These are phyloP conservation scores for Pythium monospermum DNA, from an alignment of 352 stramenopile species.

Conservation along the genomic window DNA sequence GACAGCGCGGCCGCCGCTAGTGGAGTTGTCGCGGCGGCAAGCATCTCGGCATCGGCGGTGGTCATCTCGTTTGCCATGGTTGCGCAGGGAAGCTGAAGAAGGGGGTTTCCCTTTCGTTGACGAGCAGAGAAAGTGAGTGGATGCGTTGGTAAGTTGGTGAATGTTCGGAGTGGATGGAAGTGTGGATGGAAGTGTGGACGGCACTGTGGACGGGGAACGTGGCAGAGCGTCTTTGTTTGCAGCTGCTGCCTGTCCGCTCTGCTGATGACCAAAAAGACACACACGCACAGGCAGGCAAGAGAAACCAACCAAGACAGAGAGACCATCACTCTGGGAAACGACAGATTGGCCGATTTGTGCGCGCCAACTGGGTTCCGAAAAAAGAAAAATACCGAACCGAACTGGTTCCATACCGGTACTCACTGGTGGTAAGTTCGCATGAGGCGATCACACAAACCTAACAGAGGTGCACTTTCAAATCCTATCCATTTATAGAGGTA, in stretches of 20 bases:
- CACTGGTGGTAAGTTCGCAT: too few species aligned
- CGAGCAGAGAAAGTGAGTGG: not conserved
- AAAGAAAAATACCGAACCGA: not conserved
- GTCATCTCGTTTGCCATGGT: not conserved
- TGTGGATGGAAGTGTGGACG: not conserved
- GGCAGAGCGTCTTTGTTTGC: too few species aligned
- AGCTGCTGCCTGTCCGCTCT: not conserved
- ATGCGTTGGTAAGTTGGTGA: too few species aligned
- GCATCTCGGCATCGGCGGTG: not conserved
- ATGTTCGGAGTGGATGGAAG: too few species aligned
- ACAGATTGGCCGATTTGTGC: not conserved
- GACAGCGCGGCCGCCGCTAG: not conserved
- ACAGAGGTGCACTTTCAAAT: not conserved
- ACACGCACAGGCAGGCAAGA: not conserved
- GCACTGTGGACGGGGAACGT: not conserved
- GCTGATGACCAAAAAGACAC: not conserved
- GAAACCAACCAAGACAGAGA: not conserved
- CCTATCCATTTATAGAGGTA: not conserved
- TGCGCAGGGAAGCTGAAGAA: not conserved
- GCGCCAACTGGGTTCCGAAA: constrained; percentile 1
- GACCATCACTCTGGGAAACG: constrained; percentile 13
- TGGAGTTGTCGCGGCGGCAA: not conserved
- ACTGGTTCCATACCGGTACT: too few species aligned
- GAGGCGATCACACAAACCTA: too few species aligned
- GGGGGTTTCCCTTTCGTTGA: not conserved